Evolutionary conservation across 2,329 filamentous ascomycete genomes (phyloP).

Genomic region (Xylaria sp.): DNA sequence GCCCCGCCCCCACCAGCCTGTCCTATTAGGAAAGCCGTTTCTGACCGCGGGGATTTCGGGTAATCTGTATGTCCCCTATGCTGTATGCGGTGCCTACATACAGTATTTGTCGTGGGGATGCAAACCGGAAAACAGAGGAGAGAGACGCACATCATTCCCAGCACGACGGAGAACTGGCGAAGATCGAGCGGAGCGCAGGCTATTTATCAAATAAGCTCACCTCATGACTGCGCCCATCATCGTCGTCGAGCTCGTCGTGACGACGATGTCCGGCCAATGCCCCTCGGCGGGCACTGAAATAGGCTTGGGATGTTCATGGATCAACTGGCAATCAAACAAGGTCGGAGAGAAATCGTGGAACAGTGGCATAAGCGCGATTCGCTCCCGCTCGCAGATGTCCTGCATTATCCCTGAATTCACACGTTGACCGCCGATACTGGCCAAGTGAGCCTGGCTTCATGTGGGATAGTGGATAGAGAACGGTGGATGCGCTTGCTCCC

Average conservation of each 20-base stretch:
- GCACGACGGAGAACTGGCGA: slow-evolving; percentile 40
- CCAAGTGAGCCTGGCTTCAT: slow-evolving; percentile 37
- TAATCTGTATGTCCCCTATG: slow-evolving; percentile 19
- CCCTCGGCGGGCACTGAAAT: background rate
- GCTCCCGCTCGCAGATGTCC: slow-evolving; percentile 37
- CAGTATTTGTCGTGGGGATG: slow-evolving; percentile 36
- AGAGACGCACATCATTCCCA: slow-evolving; percentile 43
- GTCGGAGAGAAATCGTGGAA: slow-evolving; percentile 27
- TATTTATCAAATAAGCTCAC: slow-evolving; percentile 24
- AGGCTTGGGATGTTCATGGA: slow-evolving; percentile 26
- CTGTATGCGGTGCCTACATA: background rate
- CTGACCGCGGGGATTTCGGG: slow-evolving; percentile 35
- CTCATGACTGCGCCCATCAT: slow-evolving; percentile 15
- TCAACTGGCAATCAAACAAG: slow-evolving; percentile 22
- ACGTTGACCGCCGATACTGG: slow-evolving; percentile 48
- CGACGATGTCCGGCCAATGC: slow-evolving; percentile 27
- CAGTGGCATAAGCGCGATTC: slow-evolving; percentile 39
- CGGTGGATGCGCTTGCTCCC: slow-evolving; percentile 38
- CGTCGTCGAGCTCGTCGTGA: slow-evolving; percentile 3
- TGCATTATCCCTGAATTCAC: slow-evolving; percentile 45
- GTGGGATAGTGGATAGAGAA: slow-evolving; percentile 30
- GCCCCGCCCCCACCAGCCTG: slow-evolving; percentile 35
- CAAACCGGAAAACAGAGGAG: slow-evolving; percentile 34
- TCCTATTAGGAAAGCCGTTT: slow-evolving; percentile 31
- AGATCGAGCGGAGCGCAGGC: slow-evolving; percentile 36